phyloP scores from a whole-genome alignment of 2,329 filamentous ascomycete species.

The Calonectria pauciramosa region DNA sequence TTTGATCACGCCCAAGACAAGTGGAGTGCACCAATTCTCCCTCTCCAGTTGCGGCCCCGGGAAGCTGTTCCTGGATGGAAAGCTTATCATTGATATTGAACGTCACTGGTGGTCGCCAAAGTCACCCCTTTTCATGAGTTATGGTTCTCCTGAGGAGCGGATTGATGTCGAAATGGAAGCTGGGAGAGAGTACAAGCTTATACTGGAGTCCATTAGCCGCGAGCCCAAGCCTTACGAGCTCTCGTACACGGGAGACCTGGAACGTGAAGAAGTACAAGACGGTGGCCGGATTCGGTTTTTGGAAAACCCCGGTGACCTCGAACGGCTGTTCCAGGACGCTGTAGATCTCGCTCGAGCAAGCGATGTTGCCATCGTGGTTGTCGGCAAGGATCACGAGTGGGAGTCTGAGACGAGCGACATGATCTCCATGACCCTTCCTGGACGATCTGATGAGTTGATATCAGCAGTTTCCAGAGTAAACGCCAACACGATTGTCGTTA shows the following conservation, averaged over 20 bases:
- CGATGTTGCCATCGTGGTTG: constrained; percentile 26
- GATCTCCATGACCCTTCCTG: constrained; percentile 29
- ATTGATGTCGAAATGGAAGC: constrained; percentile 31
- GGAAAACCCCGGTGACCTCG: constrained; percentile 30
- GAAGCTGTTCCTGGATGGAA: constrained; percentile 27
- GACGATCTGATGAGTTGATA: constrained; percentile 26
- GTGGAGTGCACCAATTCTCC: constrained; percentile 27
- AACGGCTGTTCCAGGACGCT: constrained; percentile 21
- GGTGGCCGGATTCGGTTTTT: constrained; percentile 32
- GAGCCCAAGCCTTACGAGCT: constrained; percentile 33
- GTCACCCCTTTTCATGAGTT: constrained; percentile 34
- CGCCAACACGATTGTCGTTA: constrained; percentile 31
- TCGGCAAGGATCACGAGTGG: constrained; percentile 34
- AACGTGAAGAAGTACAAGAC: constrained; percentile 34
- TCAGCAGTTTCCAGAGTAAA: constrained; percentile 5
- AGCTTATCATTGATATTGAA: constrained; percentile 29
- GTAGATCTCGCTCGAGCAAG: constrained; percentile 24
- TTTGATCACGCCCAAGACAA: constrained; percentile 28
- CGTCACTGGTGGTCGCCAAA: constrained; percentile 37
- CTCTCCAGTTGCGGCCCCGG: constrained; percentile 28
- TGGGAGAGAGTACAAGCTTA: constrained; percentile 20
- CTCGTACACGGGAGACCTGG: constrained; percentile 26
- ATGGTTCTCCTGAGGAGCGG: constrained; percentile 29
- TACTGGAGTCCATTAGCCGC: constrained; percentile 29
- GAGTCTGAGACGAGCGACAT: constrained; percentile 33